Evolutionary conservation across 2,329 filamentous ascomycete genomes (phyloP), one percentile per base, ranked within the genome.

Genomic region (Zymoseptoria ardabiliae): DNA sequence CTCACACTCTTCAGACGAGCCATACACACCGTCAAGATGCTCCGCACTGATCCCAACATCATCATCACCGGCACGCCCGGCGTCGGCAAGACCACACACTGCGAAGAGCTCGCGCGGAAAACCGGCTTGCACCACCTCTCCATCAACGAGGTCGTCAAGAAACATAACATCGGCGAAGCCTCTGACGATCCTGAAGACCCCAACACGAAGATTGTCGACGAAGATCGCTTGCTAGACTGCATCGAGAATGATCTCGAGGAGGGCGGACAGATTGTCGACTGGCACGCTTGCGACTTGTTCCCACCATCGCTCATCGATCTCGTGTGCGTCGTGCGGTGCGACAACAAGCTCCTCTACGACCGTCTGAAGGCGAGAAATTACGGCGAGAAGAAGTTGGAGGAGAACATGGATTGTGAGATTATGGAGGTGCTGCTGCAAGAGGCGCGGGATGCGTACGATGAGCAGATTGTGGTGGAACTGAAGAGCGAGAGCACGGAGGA

Each of bases 211-310:
- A 89, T 97, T 59, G 92, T 99, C 17, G 93, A 99, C 71, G 94
- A 99, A 74, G 94, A 99, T 72, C 68, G 91, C 86, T 78, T 99
- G 30, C 82, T 99, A 21, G 94, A 99, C 72, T 85, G 89, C 53
- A 88, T 99, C 59, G 94, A 97, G 76, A 83, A 89, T 58, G 87
- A 94, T 62, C 82, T 90, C 48, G 82, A 86, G 63, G 77, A 82
- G 20, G 93, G 93, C 59, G 94, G 94, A 20, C 90, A 85, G 74
- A 85, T 99, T 67, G 89, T 99, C 70, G 94, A 99, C 77, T 99
- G 94, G 93, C 94, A 99, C 76, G 93, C 92, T 2, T 97, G 93
- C 77, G 94, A 97, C 70, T 77, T 97, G 21, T 97, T 97, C 71
- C 94, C 94, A 2, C 86, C 89, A 72, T 88, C 88, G 70, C 95